Evolutionary conservation across 257 asterid genomes (phyloP), one percentile per base, ranked within the genome.

Genomic region (Avicennia marina): DNA sequence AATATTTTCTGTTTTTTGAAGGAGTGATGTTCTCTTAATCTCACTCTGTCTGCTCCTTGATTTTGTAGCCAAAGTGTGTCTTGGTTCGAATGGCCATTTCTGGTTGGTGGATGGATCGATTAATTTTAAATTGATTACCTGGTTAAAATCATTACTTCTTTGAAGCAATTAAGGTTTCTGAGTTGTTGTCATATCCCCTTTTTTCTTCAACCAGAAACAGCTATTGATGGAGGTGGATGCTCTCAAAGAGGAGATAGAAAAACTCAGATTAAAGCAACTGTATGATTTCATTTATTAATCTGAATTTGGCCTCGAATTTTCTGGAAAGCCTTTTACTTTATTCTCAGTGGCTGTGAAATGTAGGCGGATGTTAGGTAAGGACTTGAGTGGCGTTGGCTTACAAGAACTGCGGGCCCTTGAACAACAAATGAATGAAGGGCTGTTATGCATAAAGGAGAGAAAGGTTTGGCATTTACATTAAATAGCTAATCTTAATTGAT

Each of bases 351-450:
- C 46, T 51, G 22, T 56, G 52, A 25, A 64, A 36, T 65, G 42
- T 34, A 89, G 97, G 85, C 84, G 55, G 56, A 57, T 86, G 66
- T 46, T 81, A 70, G 95, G 89, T 58, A 83, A 81, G 76, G 85
- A 85, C 50, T 67, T 83, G 21, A 58, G 40, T 22, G 85, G 82
- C 27, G 22, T 81, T 78, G 67, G 73, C 64, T 58, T 81, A 46
- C 75, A 53, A 54, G 96, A 84, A 38, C 58, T 87, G 70, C 65
- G 62, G 40, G 76, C 63, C 20, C 74, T 87, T 25, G 95, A 80
- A 57, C 78, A 72, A 26, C 79, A 87, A 65, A 71, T 87, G 47
- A 80, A 60, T 49, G 85, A 78, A 63, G 91, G 84, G 53, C 60
- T 87, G 43, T 17, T 66, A 19, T 41, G 82, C 67, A 66, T 84